These are phyloP conservation scores for Hyphopichia pseudoburtonii DNA, from an alignment of 1,139 yeast genomes.

Conservation along the genomic window DNA sequence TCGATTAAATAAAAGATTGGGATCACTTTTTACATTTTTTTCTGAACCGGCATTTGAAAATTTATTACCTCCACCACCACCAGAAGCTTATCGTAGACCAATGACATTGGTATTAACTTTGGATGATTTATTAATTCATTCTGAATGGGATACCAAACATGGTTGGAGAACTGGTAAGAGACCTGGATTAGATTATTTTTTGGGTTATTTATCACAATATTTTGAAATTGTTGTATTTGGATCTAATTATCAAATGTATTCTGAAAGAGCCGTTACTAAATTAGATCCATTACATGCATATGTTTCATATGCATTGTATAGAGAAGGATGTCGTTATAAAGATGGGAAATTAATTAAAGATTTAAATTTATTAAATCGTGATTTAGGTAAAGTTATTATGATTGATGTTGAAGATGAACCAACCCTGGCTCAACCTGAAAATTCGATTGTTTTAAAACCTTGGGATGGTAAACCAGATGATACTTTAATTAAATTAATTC, in stretches of 20 bases:
- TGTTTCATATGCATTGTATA: conserved; percentile 80
- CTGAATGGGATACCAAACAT: conserved; percentile 86
- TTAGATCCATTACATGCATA: conserved; percentile 92
- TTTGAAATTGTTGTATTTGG: conserved; percentile 93
- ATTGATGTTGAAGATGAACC: conserved; percentile 77
- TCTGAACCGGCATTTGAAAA: conserved; percentile 94
- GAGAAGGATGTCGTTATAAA: conserved; percentile 88
- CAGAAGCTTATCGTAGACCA: conserved; percentile 92
- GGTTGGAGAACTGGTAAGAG: conserved; percentile 99
- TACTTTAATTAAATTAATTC: conserved; percentile 73
- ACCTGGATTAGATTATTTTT: conserved; percentile 96
- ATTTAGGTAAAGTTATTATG: conserved; percentile 73
- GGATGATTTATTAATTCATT: conserved; percentile 87
- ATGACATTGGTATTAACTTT: conserved; percentile 83
- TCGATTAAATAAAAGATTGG: conserved; percentile 69
- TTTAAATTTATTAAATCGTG: conserved; percentile 86
- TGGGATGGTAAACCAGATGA: conserved; percentile 92
- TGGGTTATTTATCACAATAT: conserved; percentile 91
- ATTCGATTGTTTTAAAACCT: conserved; percentile 76
- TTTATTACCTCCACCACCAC: conserved; percentile 83
- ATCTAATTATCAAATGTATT: conserved; percentile 79
- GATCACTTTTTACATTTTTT: conserved; percentile 78
- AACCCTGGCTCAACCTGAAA: conserved; percentile 84
- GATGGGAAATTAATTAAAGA: conserved; percentile 89
- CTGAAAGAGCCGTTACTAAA: conserved; percentile 81